These are phyloP conservation scores for Pleurotus djamor DNA, from an alignment of 768 basidiomycete species.

Conservation along the genomic window DNA sequence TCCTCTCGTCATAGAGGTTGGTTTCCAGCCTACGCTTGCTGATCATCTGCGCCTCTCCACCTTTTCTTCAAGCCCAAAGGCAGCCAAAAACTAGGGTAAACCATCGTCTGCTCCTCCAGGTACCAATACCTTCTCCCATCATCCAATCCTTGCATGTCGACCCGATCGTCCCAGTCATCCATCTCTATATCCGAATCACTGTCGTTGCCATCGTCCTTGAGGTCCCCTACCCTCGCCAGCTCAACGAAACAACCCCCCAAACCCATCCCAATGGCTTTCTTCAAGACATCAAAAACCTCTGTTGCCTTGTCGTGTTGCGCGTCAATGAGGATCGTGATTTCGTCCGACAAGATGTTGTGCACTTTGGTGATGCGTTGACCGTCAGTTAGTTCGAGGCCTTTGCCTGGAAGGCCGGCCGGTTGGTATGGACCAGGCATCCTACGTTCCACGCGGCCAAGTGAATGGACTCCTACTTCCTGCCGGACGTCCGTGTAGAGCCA, in stretches of 20 bases:
- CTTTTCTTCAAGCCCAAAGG: conserved; percentile 1
- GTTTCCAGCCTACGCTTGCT: too few relatives aligned
- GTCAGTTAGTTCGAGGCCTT: conserved; percentile 19
- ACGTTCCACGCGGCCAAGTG: background rate
- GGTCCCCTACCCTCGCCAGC: conserved; percentile 35
- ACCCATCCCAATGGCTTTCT: conserved; percentile 44
- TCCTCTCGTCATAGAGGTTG: too few relatives aligned
- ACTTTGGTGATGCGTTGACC: conserved; percentile 20
- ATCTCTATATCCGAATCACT: conserved; percentile 10
- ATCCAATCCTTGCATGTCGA: conserved; percentile 13
- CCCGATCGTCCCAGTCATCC: conserved; percentile 18
- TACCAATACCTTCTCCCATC: conserved; percentile 48
- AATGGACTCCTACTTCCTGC: background rate
- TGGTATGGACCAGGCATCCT: background rate
- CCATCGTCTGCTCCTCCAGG: conserved; percentile 50
- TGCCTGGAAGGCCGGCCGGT: background rate
- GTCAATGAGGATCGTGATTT: conserved; percentile 50
- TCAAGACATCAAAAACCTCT: conserved; percentile 25
- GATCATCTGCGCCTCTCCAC: background rate
- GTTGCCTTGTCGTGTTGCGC: conserved; percentile 35
- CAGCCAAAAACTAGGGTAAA: conserved; percentile 52
- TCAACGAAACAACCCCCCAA: conserved; percentile 61
- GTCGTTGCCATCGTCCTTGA: background rate
- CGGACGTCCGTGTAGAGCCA: conserved; percentile 32
- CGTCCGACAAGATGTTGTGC: conserved; percentile 47